phyloP scores from a whole-genome alignment of 2,329 filamentous ascomycete species.

The Diaporthe vaccinii region DNA sequence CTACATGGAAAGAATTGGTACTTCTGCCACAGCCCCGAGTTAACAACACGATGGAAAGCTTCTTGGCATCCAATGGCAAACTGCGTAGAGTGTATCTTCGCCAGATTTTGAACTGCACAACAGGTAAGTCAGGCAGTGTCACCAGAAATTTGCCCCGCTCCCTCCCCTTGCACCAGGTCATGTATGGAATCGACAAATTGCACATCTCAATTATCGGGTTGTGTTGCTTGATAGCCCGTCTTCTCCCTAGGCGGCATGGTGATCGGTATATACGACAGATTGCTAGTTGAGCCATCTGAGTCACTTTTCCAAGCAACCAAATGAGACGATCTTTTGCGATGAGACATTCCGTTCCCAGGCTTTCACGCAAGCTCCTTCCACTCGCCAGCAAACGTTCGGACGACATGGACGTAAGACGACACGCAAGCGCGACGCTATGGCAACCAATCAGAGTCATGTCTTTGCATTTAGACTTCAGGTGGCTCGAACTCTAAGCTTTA shows the following conservation, averaged over 20 bases:
- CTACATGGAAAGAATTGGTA: background rate
- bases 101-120: too few relatives aligned
- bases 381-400: background rate
- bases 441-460: conserved; percentile 14
- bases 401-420: background rate
- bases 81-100: background rate
- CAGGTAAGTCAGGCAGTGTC: background rate
- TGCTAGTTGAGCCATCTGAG: background rate
- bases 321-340: background rate
- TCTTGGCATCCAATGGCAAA: background rate
- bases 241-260: too few relatives aligned
- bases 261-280: too few relatives aligned
- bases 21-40: background rate
- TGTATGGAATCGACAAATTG: background rate
- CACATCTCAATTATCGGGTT: background rate
- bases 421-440: background rate
- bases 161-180: background rate
- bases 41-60: background rate
- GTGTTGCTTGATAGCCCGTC: background rate
- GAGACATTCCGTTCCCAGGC: background rate
- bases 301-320: background rate
- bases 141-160: background rate
- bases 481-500: background rate
- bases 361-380: background rate
- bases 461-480: conserved; percentile 2